Conservation (phyloP, 2,329 filamentous ascomycete genomes). For the Fusarium staphyleae region DNA sequence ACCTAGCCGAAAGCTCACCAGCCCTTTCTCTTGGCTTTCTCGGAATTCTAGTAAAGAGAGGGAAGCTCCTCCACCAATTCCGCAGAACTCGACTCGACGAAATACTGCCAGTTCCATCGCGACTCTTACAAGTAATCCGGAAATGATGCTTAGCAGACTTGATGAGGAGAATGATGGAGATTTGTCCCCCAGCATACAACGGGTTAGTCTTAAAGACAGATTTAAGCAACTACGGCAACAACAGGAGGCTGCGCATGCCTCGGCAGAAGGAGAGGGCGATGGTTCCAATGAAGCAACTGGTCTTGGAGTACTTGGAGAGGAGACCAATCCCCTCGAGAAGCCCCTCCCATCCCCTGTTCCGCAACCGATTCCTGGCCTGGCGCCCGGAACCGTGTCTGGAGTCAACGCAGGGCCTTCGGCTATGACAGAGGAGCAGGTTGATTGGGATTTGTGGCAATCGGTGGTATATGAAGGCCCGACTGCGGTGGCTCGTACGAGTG, state of each 20-base stretch:
- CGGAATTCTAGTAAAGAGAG: conserved; percentile 68
- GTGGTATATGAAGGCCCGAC: conserved; percentile 94
- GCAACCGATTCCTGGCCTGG: conserved; percentile 72
- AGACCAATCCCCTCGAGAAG: conserved; percentile 41
- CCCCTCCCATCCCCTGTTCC: conserved; percentile 61
- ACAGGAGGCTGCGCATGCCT: conserved; percentile 69
- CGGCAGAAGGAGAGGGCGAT: conserved; percentile 59
- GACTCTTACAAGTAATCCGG: conserved; percentile 80
- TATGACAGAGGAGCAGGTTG: conserved; percentile 77
- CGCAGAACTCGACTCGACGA: conserved; percentile 56
- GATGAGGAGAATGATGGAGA: conserved; percentile 71
- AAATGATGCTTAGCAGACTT: conserved; percentile 78
- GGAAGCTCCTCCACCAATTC: conserved; percentile 61
- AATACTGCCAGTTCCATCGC: conserved; percentile 83
- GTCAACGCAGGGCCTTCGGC: conserved; percentile 78
- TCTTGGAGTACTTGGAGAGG: conserved; percentile 38
- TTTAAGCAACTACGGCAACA: conserved; percentile 80
- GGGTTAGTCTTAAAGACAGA: conserved; percentile 74
- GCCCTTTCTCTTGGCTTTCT: conserved; percentile 87
- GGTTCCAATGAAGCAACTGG: conserved; percentile 47
- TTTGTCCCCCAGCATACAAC: conserved; percentile 55
- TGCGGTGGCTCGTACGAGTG: conserved; percentile 84
- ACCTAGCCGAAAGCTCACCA: conserved; percentile 75
- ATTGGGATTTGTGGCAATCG: conserved; percentile 98
- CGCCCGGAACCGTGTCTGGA: conserved; percentile 86